phyloP scores from a whole-genome alignment of 352 stramenopile genomes.

The Pythium phragmiticola region DNA sequence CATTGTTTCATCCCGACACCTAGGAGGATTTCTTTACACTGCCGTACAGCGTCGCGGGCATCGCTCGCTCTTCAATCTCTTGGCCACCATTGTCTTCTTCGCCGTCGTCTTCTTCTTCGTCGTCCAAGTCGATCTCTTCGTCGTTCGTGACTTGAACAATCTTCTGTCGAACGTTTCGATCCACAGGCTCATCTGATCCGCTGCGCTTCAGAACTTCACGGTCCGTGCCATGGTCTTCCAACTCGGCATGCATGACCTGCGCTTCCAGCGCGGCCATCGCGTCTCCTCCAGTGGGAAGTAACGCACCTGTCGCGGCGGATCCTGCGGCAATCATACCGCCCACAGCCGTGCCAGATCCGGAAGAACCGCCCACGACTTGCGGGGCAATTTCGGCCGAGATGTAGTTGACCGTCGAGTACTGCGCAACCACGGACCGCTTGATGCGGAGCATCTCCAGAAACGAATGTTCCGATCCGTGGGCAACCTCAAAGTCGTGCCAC shows the following conservation, averaged over 20 bases:
- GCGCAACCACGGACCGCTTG: slow-evolving; percentile 95
- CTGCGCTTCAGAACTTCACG: slow-evolving; percentile 58
- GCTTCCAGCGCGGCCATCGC: slow-evolving; percentile 89
- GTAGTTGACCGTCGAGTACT: slow-evolving; percentile 97
- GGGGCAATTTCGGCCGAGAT: slow-evolving; percentile 90
- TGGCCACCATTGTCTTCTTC: slow-evolving; percentile 75
- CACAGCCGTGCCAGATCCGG: slow-evolving; percentile 27
- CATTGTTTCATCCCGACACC: neutral
- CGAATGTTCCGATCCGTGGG: slow-evolving; percentile 96
- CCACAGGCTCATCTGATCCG: slow-evolving; percentile 49
- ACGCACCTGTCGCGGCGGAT: slow-evolving; percentile 35
- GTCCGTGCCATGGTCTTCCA: slow-evolving; percentile 4
- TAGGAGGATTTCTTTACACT: slow-evolving; percentile 24
- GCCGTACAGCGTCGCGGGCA: slow-evolving; percentile 54
- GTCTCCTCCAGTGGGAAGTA: slow-evolving; percentile 45
- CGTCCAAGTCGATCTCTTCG: slow-evolving; percentile 94
- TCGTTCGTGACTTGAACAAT: slow-evolving; percentile 75
- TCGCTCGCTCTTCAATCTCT: slow-evolving; percentile 53
- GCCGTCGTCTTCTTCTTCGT: slow-evolving; percentile 79
- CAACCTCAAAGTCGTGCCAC: slow-evolving; percentile 96
- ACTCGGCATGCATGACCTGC: slow-evolving; percentile 37
- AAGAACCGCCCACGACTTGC: slow-evolving; percentile 16
- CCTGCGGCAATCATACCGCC: slow-evolving; percentile 57
- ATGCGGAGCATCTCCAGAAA: slow-evolving; percentile 99
- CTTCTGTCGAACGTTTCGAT: slow-evolving; percentile 82